Percentiles rank a stretch among this genome's conserved stretches.
Conservation (phyloP, 2,329 filamentous ascomycete species). For the Talaromyces verruculosus region DNA sequence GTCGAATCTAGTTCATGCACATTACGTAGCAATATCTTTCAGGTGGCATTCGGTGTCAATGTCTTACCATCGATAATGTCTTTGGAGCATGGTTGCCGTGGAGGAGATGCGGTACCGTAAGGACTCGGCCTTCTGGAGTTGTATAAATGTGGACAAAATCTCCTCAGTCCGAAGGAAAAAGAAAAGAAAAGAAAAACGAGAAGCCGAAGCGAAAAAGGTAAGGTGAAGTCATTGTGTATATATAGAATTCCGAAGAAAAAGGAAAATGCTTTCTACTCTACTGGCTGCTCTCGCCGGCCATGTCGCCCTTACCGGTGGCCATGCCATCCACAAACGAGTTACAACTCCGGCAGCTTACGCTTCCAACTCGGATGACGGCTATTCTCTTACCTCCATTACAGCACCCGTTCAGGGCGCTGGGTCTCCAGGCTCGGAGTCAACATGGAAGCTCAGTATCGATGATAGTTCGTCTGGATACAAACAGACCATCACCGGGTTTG, state of each 20-base stretch:
- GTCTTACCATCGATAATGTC: background rate
- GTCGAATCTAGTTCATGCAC: background rate
- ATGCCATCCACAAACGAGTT: conserved; percentile 11
- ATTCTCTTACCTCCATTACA: conserved; percentile 6
- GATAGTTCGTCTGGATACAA: conserved; percentile 17
- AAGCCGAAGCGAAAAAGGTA: background rate
- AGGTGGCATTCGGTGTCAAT: background rate
- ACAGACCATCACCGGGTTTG: conserved; percentile 14
- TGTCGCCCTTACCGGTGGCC: conserved; percentile 7
- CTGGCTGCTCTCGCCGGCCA: conserved; percentile 14
- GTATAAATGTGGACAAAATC: background rate
- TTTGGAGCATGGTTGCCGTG: background rate
- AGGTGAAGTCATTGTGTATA: background rate
- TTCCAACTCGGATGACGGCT: conserved; percentile 12
- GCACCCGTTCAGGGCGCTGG: conserved; percentile 9
- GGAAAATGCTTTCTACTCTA: conserved; percentile 9
- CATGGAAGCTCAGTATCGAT: conserved; percentile 14
- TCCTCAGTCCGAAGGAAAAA: background rate
- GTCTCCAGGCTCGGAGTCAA: conserved; percentile 4
- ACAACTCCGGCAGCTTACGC: conserved; percentile 16
- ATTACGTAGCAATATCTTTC: background rate
- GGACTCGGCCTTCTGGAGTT: background rate
- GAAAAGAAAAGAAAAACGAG: too few relatives aligned
- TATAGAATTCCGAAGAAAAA: background rate
- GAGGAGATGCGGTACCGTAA: background rate